phyloP scores from a whole-genome alignment of 1,139 yeast species.

The Magnusiomyces sp. region DNA sequence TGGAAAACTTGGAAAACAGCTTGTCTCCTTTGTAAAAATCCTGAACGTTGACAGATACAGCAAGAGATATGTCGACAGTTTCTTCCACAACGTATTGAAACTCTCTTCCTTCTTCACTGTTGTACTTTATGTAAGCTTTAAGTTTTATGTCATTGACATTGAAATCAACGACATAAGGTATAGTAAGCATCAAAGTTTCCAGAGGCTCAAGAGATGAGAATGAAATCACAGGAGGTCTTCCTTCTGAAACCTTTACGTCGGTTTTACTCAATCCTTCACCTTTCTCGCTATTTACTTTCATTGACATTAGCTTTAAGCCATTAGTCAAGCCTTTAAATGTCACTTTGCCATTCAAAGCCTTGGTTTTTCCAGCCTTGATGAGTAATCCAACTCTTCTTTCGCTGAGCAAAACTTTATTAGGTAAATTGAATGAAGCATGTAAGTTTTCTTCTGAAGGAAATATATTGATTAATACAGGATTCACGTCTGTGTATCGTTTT shows the following conservation, averaged over 20 bases:
- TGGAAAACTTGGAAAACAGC: slow-evolving; percentile 57
- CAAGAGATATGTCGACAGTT: slow-evolving; percentile 29
- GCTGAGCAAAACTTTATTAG: slow-evolving; percentile 16
- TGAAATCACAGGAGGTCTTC: slow-evolving; percentile 12
- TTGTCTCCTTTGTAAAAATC: slow-evolving; percentile 54
- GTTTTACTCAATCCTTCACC: background rate
- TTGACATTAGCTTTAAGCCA: slow-evolving; percentile 16
- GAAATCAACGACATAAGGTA: slow-evolving; percentile 13
- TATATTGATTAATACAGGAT: slow-evolving; percentile 17
- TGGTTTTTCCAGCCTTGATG: slow-evolving; percentile 16
- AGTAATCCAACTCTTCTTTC: slow-evolving; percentile 19
- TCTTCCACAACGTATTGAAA: slow-evolving; percentile 17
- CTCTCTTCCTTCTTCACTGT: slow-evolving; percentile 15
- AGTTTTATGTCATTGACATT: slow-evolving; percentile 8
- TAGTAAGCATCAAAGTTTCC: slow-evolving; percentile 8
- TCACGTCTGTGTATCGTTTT: slow-evolving; percentile 20
- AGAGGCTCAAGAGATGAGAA: slow-evolving; percentile 5
- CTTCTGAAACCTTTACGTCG: slow-evolving; percentile 7
- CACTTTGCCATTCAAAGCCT: slow-evolving; percentile 12
- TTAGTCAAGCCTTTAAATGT: slow-evolving; percentile 16
- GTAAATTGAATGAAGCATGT: slow-evolving; percentile 18
- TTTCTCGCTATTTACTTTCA: slow-evolving; percentile 9
- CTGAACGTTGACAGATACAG: slow-evolving; percentile 67
- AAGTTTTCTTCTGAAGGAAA: slow-evolving; percentile 20
- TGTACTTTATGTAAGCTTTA: slow-evolving; percentile 16